Evolutionary conservation across 31 red algal genomes (phyloP).

Genomic region (Odonthalia washingtoniensis): DNA sequence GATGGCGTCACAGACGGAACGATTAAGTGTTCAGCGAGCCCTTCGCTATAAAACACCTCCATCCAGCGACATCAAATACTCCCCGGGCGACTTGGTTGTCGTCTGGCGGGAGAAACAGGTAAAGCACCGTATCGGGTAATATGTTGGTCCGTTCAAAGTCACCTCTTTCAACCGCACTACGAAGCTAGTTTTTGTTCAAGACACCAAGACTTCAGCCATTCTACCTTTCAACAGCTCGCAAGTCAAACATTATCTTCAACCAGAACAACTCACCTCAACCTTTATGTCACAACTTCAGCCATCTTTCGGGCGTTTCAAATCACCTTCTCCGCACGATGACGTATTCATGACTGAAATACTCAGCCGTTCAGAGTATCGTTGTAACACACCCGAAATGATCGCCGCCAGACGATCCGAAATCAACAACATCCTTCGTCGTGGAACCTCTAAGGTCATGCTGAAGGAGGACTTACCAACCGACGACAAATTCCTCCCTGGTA

Average conservation of each 20-base stretch:
- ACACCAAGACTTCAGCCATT: constrained; percentile 20
- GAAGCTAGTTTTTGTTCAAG: constrained; percentile 54
- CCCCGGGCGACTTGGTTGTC: constrained; percentile 9
- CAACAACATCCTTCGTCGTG: constrained; percentile 12
- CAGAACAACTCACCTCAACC: too few species aligned
- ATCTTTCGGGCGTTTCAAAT: too few species aligned
- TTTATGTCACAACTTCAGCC: background rate
- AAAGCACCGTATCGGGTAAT: constrained; percentile 62
- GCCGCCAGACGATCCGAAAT: constrained; percentile 20
- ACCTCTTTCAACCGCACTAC: background rate
- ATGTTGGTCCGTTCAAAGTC: constrained; percentile 28
- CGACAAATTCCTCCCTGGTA: constrained; percentile 46
- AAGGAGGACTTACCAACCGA: constrained; percentile 43
- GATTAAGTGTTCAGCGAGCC: background rate
- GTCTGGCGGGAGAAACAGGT: constrained; percentile 51
- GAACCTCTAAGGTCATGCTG: constrained; percentile 37
- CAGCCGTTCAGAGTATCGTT: constrained; percentile 1
- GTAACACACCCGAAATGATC: constrained; percentile 27
- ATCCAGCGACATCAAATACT: background rate
- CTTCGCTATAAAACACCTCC: background rate
- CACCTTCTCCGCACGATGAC: too few species aligned
- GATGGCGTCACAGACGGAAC: background rate
- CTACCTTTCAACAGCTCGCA: constrained; percentile 38
- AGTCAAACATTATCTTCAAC: constrained; percentile 47
- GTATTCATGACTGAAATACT: constrained; percentile 54